A percentile compares a stretch with the other conserved stretches of the same genome.
Conservation (phyloP, 1,139 yeast genomes). For the Citeromyces hawaiiensis region DNA sequence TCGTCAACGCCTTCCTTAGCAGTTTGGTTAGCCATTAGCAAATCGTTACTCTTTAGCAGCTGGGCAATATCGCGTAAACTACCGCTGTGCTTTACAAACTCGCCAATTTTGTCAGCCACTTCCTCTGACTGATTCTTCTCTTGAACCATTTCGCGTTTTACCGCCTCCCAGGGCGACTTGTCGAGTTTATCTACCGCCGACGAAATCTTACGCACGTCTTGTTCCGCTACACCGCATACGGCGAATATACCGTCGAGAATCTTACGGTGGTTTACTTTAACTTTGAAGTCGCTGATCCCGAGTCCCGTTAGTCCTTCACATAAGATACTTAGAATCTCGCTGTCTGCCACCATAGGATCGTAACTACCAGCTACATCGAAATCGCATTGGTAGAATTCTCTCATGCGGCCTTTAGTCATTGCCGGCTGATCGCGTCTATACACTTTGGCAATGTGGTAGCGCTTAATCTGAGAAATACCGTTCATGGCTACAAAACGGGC, state of each 20-base stretch:
- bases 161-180: slow-evolving; percentile 90
- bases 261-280: slow-evolving; percentile 90
- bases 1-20: slow-evolving; percentile 78
- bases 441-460: slow-evolving; percentile 95
- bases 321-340: slow-evolving; percentile 69
- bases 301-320: slow-evolving; percentile 76
- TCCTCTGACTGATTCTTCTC: slow-evolving; percentile 86
- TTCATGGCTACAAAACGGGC: slow-evolving; percentile 96
- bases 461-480: slow-evolving; percentile 75
- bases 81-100: slow-evolving; percentile 78
- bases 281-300: slow-evolving; percentile 79
- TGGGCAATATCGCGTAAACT: slow-evolving; percentile 54
- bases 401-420: slow-evolving; percentile 98
- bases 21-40: slow-evolving; percentile 45
- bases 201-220: slow-evolving; percentile 85
- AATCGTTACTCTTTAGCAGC: slow-evolving; percentile 40
- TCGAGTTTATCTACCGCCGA: slow-evolving; percentile 95
- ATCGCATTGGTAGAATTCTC: slow-evolving; percentile 98
- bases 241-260: slow-evolving; percentile 90
- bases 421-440: slow-evolving; percentile 99
- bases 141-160: slow-evolving; percentile 78
- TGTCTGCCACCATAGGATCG: slow-evolving; percentile 92
- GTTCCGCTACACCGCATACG: slow-evolving; percentile 88
- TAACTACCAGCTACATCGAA: slow-evolving; percentile 89
- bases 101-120: slow-evolving; percentile 87